Evolutionary conservation across 108 stramenopile species (phyloP).

Genomic region (Mediolabrus comicus): DNA sequence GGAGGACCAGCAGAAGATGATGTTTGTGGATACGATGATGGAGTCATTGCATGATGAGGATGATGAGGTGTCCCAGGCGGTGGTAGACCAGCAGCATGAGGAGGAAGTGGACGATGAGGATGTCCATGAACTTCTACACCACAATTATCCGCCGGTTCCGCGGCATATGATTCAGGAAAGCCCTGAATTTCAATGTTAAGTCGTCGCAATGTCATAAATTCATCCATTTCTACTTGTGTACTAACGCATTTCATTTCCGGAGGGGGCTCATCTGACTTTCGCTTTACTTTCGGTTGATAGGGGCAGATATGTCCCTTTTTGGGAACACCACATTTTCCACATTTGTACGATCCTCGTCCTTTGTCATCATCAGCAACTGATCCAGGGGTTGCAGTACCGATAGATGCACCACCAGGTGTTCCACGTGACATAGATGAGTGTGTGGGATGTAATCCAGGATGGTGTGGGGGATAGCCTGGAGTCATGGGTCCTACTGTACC

Average conservation of each 20-base stretch:
- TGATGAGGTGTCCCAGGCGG: not conserved
- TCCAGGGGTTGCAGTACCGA: constrained; percentile 12
- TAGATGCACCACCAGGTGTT: not conserved
- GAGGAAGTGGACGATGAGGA: constrained; percentile 1
- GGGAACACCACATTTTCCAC: constrained; percentile 88
- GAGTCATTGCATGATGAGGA: not conserved
- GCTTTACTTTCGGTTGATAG: constrained; percentile 87
- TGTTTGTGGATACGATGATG: not conserved
- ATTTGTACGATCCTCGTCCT: constrained; percentile 81
- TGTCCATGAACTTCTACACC: constrained; percentile 38
- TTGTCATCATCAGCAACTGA: constrained; percentile 65
- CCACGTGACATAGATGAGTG: constrained; percentile 1
- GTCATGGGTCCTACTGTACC: not conserved
- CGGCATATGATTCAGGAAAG: constrained; percentile 85
- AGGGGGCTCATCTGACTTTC: constrained; percentile 73
- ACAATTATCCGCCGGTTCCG: constrained; percentile 57
- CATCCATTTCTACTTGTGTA: constrained; percentile 90
- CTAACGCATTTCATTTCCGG: constrained; percentile 85
- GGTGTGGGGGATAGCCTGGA: constrained; percentile 1
- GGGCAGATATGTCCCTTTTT: constrained; percentile 94
- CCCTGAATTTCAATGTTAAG: constrained; percentile 87
- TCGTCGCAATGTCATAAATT: constrained; percentile 86
- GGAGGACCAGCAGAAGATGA: not conserved
- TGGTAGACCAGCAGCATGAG: not conserved
- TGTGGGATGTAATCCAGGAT: constrained; percentile 3